Evolutionary conservation across 768 basidiomycete species (phyloP), one percentile per base, ranked within the genome.

Genomic region (Mycena sanguinolenta): DNA sequence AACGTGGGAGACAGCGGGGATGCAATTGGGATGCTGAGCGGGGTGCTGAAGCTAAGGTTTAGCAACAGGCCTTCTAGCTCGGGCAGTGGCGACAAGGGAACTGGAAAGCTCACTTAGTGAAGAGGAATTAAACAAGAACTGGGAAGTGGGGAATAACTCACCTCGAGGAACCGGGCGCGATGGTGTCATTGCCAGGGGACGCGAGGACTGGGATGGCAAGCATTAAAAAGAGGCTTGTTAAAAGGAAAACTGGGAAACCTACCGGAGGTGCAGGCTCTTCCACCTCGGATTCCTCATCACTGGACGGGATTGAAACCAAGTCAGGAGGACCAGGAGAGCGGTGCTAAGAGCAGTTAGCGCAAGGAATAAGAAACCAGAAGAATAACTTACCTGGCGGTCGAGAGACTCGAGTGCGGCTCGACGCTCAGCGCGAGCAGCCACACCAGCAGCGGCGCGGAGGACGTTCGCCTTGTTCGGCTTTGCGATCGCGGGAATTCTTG

Each of bases 401-500:
- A n/a, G n/a, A n/a, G n/a, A n/a, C n/a, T n/a, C n/a, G n/a, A n/a
- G n/a, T n/a, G n/a, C n/a, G n/a, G n/a, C n/a, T n/a, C n/a, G n/a
- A n/a, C n/a, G n/a, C n/a, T n/a, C 44, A 2, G 52, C 38, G 25
- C 63, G 63, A 8, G 63, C 63, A 21, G 38, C 53, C 6, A 34
- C 63, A 19, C 27, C 63, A 23, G 54, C 63, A 3, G 32, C 63
- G 5, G 44, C 52, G 27, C n/a, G 25, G 27, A 2, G 23, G 6
- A n/a, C 52, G 36, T 0, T 17, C 36, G 2, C 1, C 12, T 1
- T 55, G 34, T 2, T 36, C 52, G 12, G 27, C 52, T 17, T 54
- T 54, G 19, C 52, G 63, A 13, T 63, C 63, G 8, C 63, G 63
- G 21, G n/a, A n/a, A n/a, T n/a, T n/a, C n/a, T n/a, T n/a, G 21